Conservation (phyloP, 2,329 filamentous ascomycete genomes). For the Venturia effusa region DNA sequence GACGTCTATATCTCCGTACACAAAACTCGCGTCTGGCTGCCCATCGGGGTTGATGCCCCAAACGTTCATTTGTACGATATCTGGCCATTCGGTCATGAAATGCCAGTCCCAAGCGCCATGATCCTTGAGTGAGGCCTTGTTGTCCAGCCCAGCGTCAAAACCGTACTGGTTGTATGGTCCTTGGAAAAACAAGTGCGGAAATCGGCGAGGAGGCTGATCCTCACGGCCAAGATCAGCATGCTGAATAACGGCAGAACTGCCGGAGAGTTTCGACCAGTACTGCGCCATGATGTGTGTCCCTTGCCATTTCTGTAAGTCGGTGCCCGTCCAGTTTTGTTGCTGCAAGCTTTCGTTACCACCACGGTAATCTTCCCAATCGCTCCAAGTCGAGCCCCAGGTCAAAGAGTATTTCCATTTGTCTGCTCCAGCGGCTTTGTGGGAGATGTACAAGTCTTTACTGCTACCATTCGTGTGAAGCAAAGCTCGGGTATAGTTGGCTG, state of each 20-base stretch:
- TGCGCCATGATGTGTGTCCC: constrained; percentile 53
- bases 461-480: constrained; percentile 32
- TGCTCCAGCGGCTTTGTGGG: constrained; percentile 51
- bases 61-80: constrained; percentile 50
- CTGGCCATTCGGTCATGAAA: constrained; percentile 54
- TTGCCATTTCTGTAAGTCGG: constrained; percentile 45
- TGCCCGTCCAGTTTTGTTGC: constrained; percentile 46
- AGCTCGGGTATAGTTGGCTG: constrained; percentile 47
- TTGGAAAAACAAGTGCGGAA: constrained; percentile 52
- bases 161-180: constrained; percentile 54
- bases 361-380: constrained; percentile 46
- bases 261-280: constrained; percentile 49
- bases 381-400: constrained; percentile 50
- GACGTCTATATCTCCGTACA: constrained; percentile 51
- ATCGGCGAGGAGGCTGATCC: constrained; percentile 33
- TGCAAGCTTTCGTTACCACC: constrained; percentile 39
- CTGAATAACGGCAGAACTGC: constrained; percentile 50
- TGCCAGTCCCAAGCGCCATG: constrained; percentile 46
- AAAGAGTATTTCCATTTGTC: constrained; percentile 52
- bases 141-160: constrained; percentile 48
- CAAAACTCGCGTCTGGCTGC: constrained; percentile 46
- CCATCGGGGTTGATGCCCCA: constrained; percentile 58
- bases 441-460: constrained; percentile 35
- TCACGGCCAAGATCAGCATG: constrained; percentile 42
- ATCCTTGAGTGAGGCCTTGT: constrained; percentile 35